Base-by-base conservation (phyloP, 805 yeast genomes). In the Diddensiella transvaalensis region DNA sequence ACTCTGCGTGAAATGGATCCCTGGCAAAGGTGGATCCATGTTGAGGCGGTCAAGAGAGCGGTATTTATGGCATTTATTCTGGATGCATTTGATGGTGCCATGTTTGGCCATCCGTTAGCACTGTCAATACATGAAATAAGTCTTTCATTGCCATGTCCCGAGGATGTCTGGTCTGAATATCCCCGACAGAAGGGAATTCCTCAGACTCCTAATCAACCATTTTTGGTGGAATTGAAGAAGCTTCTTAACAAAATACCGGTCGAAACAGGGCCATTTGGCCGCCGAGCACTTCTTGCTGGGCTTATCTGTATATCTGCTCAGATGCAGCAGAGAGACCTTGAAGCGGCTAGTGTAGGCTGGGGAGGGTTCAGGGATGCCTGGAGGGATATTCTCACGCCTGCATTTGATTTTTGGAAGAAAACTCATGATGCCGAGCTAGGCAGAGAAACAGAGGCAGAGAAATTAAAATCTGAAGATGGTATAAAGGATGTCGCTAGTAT, bases 1-100 rank as follows among this genome's bases (percentile, higher is more conserved):
- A 35, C 15, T 3, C 30, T n/a, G 24, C 13, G 22, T n/a, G 50
- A 47, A 11, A 33, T 15, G 19, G 67, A 64, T 44, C 60, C 82
- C 59, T 75, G 79, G 77, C 58, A 74, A 65, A 72, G 76, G 54
- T 87, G 96, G 96, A 82, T 87, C 13, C 87, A 85, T 47, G 78
- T 80, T 37, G 96, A 87, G 65, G 77, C 82, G 42, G 72, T 85
- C 73, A 87, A 87, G 61, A 68, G 96, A 49, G 76, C 85, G 1
- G 86, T 93, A 0, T 78, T 82, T 50, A 79, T 85, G 80, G 88
- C 95, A 11, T 88, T 87, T 62, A 85, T 83, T 61, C 72, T 85
- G 57, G 96, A 87, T 65, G 81, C 85, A 1, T 75, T 83, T 2
- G 95, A 88, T 68, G 85, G 88, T 33, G 78, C 84, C n/a, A 76